Evolutionary conservation across 257 asterid genomes (phyloP).

Genomic region (Ballota nigra): DNA sequence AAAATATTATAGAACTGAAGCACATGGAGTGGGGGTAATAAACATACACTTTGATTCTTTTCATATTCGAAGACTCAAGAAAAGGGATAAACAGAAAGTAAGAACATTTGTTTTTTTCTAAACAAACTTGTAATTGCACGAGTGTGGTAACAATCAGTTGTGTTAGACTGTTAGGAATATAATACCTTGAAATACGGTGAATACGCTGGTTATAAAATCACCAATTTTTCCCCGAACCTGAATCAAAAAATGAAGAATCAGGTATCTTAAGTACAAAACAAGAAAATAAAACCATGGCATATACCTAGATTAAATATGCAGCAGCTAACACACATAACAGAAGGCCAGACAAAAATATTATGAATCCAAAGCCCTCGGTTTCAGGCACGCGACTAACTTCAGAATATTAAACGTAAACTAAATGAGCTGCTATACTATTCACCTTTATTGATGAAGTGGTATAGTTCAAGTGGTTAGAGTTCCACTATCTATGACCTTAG

Average conservation of each 20-base stretch:
- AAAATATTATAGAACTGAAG: not conserved
- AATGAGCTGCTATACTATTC: not conserved
- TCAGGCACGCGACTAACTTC: not conserved
- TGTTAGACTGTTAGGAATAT: slow-evolving; percentile 1
- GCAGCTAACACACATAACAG: not conserved
- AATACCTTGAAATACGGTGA: slow-evolving; percentile 82
- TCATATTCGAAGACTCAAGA: not conserved
- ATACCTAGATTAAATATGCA: not conserved
- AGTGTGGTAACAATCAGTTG: slow-evolving; percentile 9
- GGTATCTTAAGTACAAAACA: not conserved
- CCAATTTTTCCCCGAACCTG: slow-evolving; percentile 86
- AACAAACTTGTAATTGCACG: not conserved
- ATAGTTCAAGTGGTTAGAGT: too few species aligned
- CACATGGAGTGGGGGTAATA: not conserved
- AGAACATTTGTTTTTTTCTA: not conserved
- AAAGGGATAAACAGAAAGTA: not conserved
- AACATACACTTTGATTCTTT: not conserved
- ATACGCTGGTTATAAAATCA: slow-evolving; percentile 62
- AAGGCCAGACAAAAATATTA: not conserved
- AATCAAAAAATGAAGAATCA: slow-evolving; percentile 24
- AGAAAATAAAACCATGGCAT: not conserved
- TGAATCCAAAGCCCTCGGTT: not conserved
- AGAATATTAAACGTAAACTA: not conserved
- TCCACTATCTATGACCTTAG: too few species aligned
- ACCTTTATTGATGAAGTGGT: too few species aligned